Base-by-base conservation (phyloP, 495 filamentous ascomycete species). In the Neurospora sp. region DNA sequence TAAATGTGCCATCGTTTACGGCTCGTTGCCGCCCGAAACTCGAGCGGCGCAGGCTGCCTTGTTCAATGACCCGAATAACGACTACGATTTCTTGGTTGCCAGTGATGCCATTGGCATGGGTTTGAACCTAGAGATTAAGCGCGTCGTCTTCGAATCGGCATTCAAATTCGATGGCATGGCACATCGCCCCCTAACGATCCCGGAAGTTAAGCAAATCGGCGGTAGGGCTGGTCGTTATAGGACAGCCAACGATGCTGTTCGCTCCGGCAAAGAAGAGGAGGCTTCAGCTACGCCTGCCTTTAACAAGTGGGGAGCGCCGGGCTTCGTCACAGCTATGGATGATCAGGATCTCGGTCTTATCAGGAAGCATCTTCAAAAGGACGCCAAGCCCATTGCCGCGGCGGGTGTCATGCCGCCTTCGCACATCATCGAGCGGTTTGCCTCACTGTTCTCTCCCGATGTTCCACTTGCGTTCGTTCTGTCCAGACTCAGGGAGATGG, bases 41-140 rank as follows among this genome's bases (percentile, higher is more conserved):
- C 88, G 96, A 72, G 93, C 92, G 12, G 90, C 94, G 77, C 96
- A 99, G 82, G 96, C 96, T 8, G 87, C 85, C 35, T 86, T 97
- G 3, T 99, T 99, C 85, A 99, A 99, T 76, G 93, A 98, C 75
- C 93, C 92, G 0, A 83, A 96, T 78, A 98, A 93, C 81, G 94
- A 97, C 44, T 99, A 97, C 79, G 94, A 99, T 76, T 94, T 91
- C 74, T 85, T 99, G 5, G 93, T 95, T 37, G 96, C 96, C 18
- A 97, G 94, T 76, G 96, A 99, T 80, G 96, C 96, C 31, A 93
- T 99, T 75, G 96, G 96, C 31, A 99, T 99, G 96, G 96, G 96
- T 1, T 82, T 99, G 40, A 99, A 99, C 81, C 78, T 99, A 83
- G 94, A 93, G 78, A 91, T 96, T 82, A 96, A 93, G 77, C 92